phyloP scores from a whole-genome alignment of 495 filamentous ascomycete species.

The Penicillium antarcticum region DNA sequence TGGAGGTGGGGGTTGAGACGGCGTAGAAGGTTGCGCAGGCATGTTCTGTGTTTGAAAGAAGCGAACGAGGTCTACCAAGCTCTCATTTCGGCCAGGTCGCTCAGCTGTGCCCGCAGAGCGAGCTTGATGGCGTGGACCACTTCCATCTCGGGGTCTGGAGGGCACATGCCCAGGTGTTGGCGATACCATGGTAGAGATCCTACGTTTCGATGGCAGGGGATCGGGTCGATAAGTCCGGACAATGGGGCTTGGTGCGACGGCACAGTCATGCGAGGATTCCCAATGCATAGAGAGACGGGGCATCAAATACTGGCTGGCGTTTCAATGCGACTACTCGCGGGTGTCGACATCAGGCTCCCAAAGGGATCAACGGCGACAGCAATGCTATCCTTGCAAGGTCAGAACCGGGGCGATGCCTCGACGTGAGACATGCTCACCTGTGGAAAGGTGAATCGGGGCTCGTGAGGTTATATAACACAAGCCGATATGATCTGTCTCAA shows the following conservation, averaged over 20 bases:
- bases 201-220: slow-evolving; percentile 24
- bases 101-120: slow-evolving; percentile 25
- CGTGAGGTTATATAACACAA: slow-evolving; percentile 6
- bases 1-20: not conserved
- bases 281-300: slow-evolving; percentile 30
- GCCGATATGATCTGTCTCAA: not conserved
- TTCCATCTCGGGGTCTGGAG: slow-evolving; percentile 2
- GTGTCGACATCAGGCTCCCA: slow-evolving; percentile 6
- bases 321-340: slow-evolving; percentile 12
- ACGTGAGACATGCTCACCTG: slow-evolving; percentile 13
- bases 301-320: slow-evolving; percentile 20
- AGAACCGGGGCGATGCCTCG: not conserved
- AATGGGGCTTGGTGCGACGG: slow-evolving; percentile 40
- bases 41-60: slow-evolving; percentile 36
- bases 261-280: slow-evolving; percentile 25
- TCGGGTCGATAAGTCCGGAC: slow-evolving; percentile 38
- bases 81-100: slow-evolving; percentile 27
- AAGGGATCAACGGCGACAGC: not conserved
- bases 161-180: slow-evolving; percentile 11
- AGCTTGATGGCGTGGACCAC: slow-evolving; percentile 18
- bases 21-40: slow-evolving; percentile 6
- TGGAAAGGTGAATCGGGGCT: not conserved
- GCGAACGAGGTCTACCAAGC: slow-evolving; percentile 34
- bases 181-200: slow-evolving; percentile 29
- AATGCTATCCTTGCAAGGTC: not conserved